Base-by-base conservation (phyloP, 176 grass and related monocot genomes). In the Microstegium vimineum region DNA sequence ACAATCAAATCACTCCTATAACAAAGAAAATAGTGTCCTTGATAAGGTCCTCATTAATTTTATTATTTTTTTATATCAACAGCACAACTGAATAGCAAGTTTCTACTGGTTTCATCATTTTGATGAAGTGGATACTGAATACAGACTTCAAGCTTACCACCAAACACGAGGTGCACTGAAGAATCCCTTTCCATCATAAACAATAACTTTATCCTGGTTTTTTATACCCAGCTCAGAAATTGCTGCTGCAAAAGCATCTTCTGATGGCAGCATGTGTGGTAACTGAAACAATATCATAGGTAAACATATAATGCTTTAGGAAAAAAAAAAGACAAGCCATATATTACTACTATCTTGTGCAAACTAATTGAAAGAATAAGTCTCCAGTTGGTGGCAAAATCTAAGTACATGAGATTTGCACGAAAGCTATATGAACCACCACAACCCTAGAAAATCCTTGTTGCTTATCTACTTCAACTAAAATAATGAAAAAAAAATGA, bases 151-250 rank as follows among this genome's bases (percentile, higher is more conserved):
- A n/a, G 22, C 90, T 77, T 95, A 95, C 96, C 96, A 99, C 96
- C 96, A 99, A 84, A 99, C 91, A 69, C 91, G 86, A 71, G 96
- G 83, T 10, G 92, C 93, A 83, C 91, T 95, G 73, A 80, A 99
- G 34, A 90, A 76, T 11, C 93, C 96, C 46, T 99, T 99, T 71
- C 84, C 88, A 77, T 99, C 96, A 91, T 95, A 99, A 81, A 99
- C 71, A 83, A 99, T 80, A 49, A 99, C 72, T 81, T 77, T 82
- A 78, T 99, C 92, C 17, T 90, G 75, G 45, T 99, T 92, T 47
- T 69, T 84, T 22, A 98, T 90, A 84, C 47, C 93, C 69, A 99
- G 89, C 61, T 83, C 82, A 23, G 93, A 93, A 85, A 93, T 65
- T 57, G 85, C 89, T 64, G 87, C 93, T 75, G 89, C 82, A 81